These are phyloP conservation scores for Alternaria angustiovoidea DNA, from an alignment of 2,329 filamentous ascomycete genomes.

Conservation along the genomic window DNA sequence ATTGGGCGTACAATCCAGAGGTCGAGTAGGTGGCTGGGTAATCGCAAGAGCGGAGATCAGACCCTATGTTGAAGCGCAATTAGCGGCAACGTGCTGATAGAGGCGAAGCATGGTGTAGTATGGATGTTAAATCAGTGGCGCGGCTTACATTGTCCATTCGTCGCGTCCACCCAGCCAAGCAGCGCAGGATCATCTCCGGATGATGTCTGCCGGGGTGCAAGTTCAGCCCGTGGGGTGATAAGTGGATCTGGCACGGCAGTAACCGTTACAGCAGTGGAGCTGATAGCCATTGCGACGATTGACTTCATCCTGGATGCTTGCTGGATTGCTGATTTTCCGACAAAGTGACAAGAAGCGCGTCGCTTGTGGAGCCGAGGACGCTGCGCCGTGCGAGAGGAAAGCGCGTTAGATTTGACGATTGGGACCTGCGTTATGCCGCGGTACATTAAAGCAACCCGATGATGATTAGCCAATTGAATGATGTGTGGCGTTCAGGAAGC, in stretches of 20 bases:
- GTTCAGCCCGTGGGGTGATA: slow-evolving; percentile 30
- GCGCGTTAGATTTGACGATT: background rate
- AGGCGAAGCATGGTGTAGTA: too few species aligned
- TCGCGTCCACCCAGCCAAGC: slow-evolving; percentile 32
- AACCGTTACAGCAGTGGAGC: background rate
- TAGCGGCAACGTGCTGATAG: too few species aligned
- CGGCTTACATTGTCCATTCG: slow-evolving; percentile 24
- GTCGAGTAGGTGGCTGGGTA: slow-evolving; percentile 33
- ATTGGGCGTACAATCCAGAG: slow-evolving; percentile 31
- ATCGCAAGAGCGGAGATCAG: slow-evolving; percentile 33
- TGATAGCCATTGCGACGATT: background rate
- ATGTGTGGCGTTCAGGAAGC: background rate
- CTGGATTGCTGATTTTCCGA: background rate
- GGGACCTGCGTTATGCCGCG: background rate
- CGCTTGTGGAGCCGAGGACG: background rate
- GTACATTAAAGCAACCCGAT: background rate
- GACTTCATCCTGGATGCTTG: background rate
- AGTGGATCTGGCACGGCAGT: background rate
- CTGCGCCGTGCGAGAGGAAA: background rate
- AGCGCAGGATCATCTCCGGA: slow-evolving; percentile 25
- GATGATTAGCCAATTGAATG: too few species aligned
- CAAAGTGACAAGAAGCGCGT: background rate
- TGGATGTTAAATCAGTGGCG: background rate
- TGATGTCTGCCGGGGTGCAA: slow-evolving; percentile 25
- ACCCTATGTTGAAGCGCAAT: slow-evolving; percentile 18